Base-by-base conservation (phyloP, 75 land plant genomes). In the Cryptomeria japonica region DNA sequence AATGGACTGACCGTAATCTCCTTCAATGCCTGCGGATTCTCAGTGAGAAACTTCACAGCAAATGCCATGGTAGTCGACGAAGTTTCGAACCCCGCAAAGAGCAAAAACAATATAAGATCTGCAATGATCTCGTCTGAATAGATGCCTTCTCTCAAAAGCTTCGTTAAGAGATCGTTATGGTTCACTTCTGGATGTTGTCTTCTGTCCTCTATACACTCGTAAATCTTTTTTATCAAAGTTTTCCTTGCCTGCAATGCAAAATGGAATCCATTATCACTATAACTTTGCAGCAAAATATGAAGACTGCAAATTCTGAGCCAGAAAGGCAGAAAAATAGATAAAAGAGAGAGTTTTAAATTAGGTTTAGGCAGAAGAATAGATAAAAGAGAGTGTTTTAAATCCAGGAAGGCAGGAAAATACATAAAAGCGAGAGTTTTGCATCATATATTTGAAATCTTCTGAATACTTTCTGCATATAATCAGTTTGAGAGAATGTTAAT, bases 31-130 rank as follows among this genome's bases (percentile, higher is more conserved):
- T 22, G 32, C 16, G 87, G 87, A 75, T 79, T 79, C 31, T 79
- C 85, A 36, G 86, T 75, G 37, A 87, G 85, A 31, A 70, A 87
- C 87, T 79, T 87, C 42, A 87, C 78, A 36, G 87, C 87, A 15
- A 87, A 87, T 28, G 87, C 79, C 14, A 87, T 78, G 31, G 87
- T 41, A 8, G 85, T 78, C 22, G 85, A 75, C 7, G 87, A 47
- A 32, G 87, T 75, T 44, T 87, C 87, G 32, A 75, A 80, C 14
- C 87, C 87, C 47, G 85, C 85, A 80, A 87, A 87, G 11, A 87
- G 34, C 82, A 87, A 25, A 28, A 68, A 68, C 72, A 68, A 28
- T 68, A 68, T 68, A 0, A 68, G 16, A 28, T 68, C 72, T 22
- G 72, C 72, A 68, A 68, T 68, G 25, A 68, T 68, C 10, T 68